Base-by-base conservation (phyloP, 2,329 filamentous ascomycete species). In the Cladosporium sp. region DNA sequence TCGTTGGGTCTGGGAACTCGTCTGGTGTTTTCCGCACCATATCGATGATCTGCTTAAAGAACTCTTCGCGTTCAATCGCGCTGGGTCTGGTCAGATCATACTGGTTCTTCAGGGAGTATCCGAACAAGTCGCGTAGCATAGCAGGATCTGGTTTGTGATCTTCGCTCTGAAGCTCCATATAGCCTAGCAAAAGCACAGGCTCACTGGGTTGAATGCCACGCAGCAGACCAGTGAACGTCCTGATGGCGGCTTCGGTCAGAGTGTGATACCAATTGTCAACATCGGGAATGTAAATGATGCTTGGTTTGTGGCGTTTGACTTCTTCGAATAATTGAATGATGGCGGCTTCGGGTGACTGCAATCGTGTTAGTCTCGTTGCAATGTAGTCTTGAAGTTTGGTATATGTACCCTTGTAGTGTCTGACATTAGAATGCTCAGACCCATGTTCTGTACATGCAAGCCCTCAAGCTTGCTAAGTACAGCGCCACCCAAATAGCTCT, bases 381-480 rank as follows among this genome's bases (percentile, higher is more conserved):
- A 2, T 9, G 28, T 15, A 8, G 8, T 7, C 22, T 25, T 3
- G 12, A 24, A n/a, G 13, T n/a, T 4, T 17, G 34, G 10, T 32
- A 86, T 9, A 65, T 69, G 69, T 59, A 72, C 86, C 65, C 90
- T 84, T 61, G 89, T 86, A 3, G 85, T 84, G 70, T 99, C 94
- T 58, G 88, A 90, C 59, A 96, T 80, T 57, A 99, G 80, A 15
- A 89, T 94, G 0, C 92, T 86, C 58, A 99, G 81, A 72, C 97
- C 95, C 71, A 99, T 96, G 55, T 89, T 91, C 71, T 97, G 92
- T 2, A 99, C 90, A 74, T 97, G 91, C 2, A 97, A 82, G 24
- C 92, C 91, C 74, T 99, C 94, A 56, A 99, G 88, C 69, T 96
- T 87, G 71, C 96, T 91, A 62, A 97, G 77, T 52, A 97, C 77